These are phyloP conservation scores for Euptelea pleiosperma DNA, from an alignment of 164 flowering plant genomes.

Conservation along the genomic window DNA sequence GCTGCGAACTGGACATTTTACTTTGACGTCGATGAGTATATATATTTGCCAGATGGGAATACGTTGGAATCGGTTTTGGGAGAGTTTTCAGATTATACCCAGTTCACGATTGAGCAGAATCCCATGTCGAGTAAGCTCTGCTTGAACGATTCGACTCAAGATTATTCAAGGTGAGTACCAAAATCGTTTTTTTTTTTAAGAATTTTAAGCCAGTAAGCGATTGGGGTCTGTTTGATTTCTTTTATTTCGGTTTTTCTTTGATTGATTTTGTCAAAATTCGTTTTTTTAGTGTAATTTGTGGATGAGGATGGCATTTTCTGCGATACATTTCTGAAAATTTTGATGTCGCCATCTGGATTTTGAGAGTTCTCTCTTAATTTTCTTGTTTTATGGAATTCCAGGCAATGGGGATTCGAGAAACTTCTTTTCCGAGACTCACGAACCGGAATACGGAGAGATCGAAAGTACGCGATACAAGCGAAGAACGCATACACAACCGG, in stretches of 20 bases:
- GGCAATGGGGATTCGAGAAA: conserved; percentile 65
- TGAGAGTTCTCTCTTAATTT: no score
- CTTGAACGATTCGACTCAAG: conserved; percentile 34
- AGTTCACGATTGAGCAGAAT: conserved; percentile 72
- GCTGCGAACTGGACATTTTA: conserved; percentile 66
- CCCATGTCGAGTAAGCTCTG: conserved; percentile 63
- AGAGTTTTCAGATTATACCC: conserved; percentile 44
- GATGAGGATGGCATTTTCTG: no score
- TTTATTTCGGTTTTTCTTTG: not conserved
- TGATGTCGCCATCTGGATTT: no score
- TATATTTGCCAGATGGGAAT: conserved; percentile 44
- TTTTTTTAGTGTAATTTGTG: no score
- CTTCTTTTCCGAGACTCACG: conserved; percentile 44
- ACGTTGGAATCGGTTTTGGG: conserved; percentile 43
- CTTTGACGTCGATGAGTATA: conserved; percentile 71
- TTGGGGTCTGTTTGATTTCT: not conserved
- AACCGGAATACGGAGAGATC: conserved; percentile 36
- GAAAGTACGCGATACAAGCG: conserved; percentile 52
- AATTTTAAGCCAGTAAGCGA: no score
- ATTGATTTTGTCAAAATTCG: no score
- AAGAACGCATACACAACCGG: conserved; percentile 46
- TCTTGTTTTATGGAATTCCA: conserved; percentile 10
- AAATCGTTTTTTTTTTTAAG: no score
- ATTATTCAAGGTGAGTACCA: conserved; percentile 32
- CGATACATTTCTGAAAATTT: no score